Evolutionary conservation across 2,329 filamentous ascomycete genomes (phyloP), one percentile per base, ranked within the genome.

Genomic region (Sporothrix curviconia): DNA sequence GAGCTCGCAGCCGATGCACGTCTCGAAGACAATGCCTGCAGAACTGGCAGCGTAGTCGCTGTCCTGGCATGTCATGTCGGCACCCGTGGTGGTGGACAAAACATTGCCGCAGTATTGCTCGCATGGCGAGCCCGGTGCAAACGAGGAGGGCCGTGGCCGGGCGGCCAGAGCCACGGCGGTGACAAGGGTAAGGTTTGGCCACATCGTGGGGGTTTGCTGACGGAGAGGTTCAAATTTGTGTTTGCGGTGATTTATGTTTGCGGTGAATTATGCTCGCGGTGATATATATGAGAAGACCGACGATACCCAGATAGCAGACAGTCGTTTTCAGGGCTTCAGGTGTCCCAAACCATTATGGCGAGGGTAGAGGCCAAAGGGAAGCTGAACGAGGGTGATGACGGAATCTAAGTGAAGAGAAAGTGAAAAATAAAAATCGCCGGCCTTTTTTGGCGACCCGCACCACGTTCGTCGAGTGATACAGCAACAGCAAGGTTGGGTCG

Each of bases 31-130:
- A n/a, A 72, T 70, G 7, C 79, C 80, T 4, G 69, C 62, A 1
- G 73, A 67, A 7, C 66, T 70, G 32, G 58, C 30, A 1, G 62
- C 64, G 61, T 78, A 79, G 19, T 66, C 65, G 43, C 24, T 43
- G 34, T 78, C 71, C 3, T 69, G 62, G 68, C 81, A 84, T 42
- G 75, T 73, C 40, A 83, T 69, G 61, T 82, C 79, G 55, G 72
- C 69, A 4, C 62, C 42, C 1, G 75, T 70, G 0, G 79, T 82
- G 5, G 69, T 63, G 12, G 71, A 68, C 37, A 79, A 71, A 4
- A 78, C 74, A 58, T 83, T 84, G 66, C 81, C 81, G 66, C 81
- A 84, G 34, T 72, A 68, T 25, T 69, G 67, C 36, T 70, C 67
- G 68, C 81, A 84, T 15, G 77, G 74, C 22, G 81, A 84, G 34